These are phyloP conservation scores for Colletotrichum tamarilloi DNA, from an alignment of 2,329 filamentous ascomycete species.

Conservation along the genomic window DNA sequence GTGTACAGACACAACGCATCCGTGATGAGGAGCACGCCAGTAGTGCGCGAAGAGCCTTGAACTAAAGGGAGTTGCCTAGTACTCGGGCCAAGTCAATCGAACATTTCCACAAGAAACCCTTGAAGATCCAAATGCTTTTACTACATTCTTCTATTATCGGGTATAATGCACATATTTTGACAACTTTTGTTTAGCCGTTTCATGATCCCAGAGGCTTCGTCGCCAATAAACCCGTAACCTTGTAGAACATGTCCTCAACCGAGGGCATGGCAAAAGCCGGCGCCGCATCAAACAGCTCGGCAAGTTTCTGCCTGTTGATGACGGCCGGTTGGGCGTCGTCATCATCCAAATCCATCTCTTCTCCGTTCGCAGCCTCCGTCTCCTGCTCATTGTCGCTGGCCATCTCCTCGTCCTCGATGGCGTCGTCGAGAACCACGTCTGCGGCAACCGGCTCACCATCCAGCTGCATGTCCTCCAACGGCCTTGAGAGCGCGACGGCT, in stretches of 20 bases:
- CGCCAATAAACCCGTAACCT: slow-evolving; percentile 74
- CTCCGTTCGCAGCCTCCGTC: slow-evolving; percentile 48
- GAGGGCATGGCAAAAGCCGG: slow-evolving; percentile 77
- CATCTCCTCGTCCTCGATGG: slow-evolving; percentile 52
- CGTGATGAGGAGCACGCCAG: no score
- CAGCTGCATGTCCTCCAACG: slow-evolving; percentile 65
- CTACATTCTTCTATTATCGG: slow-evolving; percentile 33
- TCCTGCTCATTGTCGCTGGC: slow-evolving; percentile 56
- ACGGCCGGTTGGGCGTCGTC: slow-evolving; percentile 68
- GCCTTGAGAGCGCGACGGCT: slow-evolving; percentile 63
- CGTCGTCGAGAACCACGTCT: slow-evolving; percentile 42
- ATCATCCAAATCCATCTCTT: slow-evolving; percentile 58
- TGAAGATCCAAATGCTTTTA: background rate
- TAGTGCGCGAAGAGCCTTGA: no score
- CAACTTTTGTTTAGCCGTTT: slow-evolving; percentile 29
- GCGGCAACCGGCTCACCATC: slow-evolving; percentile 39
- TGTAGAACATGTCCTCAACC: slow-evolving; percentile 80
- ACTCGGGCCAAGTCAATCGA: background rate
- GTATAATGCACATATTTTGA: slow-evolving; percentile 35
- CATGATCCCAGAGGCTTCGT: slow-evolving; percentile 59
- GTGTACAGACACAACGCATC: no score
- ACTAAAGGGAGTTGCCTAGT: background rate
- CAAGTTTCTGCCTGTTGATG: slow-evolving; percentile 74
- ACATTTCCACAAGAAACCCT: background rate
- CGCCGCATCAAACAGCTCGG: slow-evolving; percentile 76